These are phyloP conservation scores for Dendryphion nanum DNA, from an alignment of 2,329 filamentous ascomycete species.

Conservation along the genomic window DNA sequence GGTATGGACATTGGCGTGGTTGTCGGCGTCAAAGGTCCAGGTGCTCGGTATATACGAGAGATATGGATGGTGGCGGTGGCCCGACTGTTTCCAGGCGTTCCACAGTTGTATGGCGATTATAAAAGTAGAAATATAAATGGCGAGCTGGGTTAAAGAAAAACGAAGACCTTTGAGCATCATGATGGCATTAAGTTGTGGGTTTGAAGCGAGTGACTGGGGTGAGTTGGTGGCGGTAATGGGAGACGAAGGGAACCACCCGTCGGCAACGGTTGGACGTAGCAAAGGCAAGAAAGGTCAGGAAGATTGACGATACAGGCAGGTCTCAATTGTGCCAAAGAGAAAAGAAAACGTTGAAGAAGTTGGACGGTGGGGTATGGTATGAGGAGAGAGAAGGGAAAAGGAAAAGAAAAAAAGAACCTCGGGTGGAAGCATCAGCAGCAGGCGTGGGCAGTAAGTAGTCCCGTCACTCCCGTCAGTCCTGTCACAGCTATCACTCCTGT, in stretches of 20 bases:
- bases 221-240: conserved; percentile 7
- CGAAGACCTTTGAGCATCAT: conserved; percentile 31
- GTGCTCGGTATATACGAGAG: conserved; percentile 10
- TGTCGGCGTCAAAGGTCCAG: conserved; percentile 28
- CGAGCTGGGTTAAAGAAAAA: conserved; percentile 23
- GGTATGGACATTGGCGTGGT: conserved; percentile 32
- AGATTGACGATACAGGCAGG: not conserved
- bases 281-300: conserved; percentile 1
- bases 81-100: conserved; percentile 26
- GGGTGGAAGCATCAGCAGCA: not conserved
- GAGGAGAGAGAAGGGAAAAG: not conserved
- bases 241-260: conserved; percentile 6
- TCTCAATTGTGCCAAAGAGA: not conserved
- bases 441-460: not conserved
- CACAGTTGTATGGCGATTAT: conserved; percentile 28
- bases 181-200: conserved; percentile 20
- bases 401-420: conserved; percentile 1
- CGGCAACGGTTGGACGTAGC: no score
- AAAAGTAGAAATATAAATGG: conserved; percentile 30
- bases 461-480: no score
- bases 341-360: not conserved
- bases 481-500: not conserved
- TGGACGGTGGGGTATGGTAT: no score
- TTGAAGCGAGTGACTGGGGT: conserved; percentile 1
- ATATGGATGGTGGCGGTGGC: conserved; percentile 9